These are phyloP conservation scores for Selaginella moellendorffii DNA, from an alignment of 75 land plant species.

Conservation along the genomic window DNA sequence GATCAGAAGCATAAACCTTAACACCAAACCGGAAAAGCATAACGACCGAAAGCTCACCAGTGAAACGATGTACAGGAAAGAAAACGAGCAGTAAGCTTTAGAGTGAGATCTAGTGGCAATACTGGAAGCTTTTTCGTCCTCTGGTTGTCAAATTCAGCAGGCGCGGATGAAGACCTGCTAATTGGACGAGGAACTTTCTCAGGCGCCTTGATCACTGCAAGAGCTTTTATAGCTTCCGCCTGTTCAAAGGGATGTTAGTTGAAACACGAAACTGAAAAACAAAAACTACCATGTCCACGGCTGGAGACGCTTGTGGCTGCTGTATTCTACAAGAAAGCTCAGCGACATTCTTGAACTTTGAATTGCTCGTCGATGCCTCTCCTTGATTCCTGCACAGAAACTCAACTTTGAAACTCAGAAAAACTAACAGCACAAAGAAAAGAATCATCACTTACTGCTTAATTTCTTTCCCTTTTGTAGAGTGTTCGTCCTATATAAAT, in stretches of 20 bases:
- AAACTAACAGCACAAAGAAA: background rate
- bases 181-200: background rate
- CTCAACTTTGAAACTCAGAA: background rate
- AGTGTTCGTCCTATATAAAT: background rate
- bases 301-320: background rate
- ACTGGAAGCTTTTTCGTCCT: background rate
- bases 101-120: conserved; percentile 56
- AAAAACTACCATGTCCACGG: background rate
- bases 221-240: conserved; percentile 54
- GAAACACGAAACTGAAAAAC: conserved; percentile 3
- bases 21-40: background rate
- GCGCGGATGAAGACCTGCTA: conserved; percentile 10
- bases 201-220: conserved; percentile 21
- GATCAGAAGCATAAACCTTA: background rate
- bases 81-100: conserved; percentile 44
- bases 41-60: conserved; percentile 28
- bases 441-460: background rate
- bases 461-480: background rate
- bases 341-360: conserved; percentile 6
- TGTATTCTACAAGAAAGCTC: background rate
- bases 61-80: conserved; percentile 49
- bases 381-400: background rate
- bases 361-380: background rate
- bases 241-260: too few species aligned
- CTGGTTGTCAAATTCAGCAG: conserved; percentile 6